These are phyloP conservation scores for Zymoseptoria pseudotritici DNA, from an alignment of 2,329 filamentous ascomycete species.

Conservation along the genomic window DNA sequence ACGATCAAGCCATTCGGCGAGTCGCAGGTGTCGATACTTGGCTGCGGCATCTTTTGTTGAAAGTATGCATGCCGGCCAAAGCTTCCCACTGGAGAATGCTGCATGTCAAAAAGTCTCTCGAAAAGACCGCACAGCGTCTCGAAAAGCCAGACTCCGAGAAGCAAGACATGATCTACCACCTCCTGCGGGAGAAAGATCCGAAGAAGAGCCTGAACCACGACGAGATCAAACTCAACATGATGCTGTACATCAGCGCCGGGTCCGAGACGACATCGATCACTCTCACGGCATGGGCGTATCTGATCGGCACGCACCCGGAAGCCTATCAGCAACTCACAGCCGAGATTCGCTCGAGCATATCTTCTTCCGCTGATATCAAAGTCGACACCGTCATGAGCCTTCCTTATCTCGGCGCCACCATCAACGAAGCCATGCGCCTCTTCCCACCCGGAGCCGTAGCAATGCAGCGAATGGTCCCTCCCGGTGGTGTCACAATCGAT, in stretches of 20 bases:
- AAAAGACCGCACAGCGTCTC: constrained; percentile 7
- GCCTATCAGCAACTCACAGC: background rate
- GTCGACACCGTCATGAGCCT: constrained; percentile 2
- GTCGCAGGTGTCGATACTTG: constrained; percentile 3
- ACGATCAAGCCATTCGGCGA: constrained; percentile 8
- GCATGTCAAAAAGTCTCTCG: constrained; percentile 2
- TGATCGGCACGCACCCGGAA: constrained; percentile 3
- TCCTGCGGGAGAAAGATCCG: constrained; percentile 2
- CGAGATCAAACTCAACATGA: constrained; percentile 10
- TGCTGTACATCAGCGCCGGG: constrained; percentile 5
- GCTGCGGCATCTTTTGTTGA: background rate
- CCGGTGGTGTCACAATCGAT: constrained; percentile 3
- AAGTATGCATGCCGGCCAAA: constrained; percentile 1
- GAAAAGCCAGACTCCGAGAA: background rate
- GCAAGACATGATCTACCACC: constrained; percentile 5
- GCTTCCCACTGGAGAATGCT: constrained; percentile 1
- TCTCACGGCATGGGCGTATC: constrained; percentile 6
- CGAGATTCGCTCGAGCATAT: constrained; percentile 2
- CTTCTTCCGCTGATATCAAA: constrained; percentile 1
- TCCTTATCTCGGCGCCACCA: constrained; percentile 5
- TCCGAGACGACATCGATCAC: constrained; percentile 6
- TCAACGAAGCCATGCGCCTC: constrained; percentile 9
- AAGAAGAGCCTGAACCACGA: constrained; percentile 3
- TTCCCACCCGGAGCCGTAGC: constrained; percentile 5
- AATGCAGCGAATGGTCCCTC: constrained; percentile 1